phyloP scores from a whole-genome alignment of 2,329 filamentous ascomycete species.

The Chaetomium strumarium region DNA sequence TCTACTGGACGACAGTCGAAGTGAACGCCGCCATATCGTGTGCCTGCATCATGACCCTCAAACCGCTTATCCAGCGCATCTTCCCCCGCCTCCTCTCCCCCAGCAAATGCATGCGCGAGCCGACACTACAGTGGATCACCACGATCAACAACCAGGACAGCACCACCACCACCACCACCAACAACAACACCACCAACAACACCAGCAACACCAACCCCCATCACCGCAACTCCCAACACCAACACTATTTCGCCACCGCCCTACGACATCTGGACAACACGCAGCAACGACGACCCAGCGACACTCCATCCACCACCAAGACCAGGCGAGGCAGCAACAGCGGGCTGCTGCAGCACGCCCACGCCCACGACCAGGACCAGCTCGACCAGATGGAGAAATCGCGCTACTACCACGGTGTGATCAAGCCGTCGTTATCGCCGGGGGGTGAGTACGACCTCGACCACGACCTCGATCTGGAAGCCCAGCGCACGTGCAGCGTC shows the following conservation, averaged over 20 bases:
- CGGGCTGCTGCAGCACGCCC: background rate
- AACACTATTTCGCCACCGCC: background rate
- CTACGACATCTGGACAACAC: background rate
- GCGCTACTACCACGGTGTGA: slow-evolving; percentile 11
- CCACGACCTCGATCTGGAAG: slow-evolving; percentile 15
- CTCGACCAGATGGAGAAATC: slow-evolving; percentile 2
- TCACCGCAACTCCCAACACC: background rate
- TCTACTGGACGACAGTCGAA: slow-evolving; percentile 33
- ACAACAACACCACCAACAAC: background rate
- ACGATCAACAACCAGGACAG: slow-evolving; percentile 8
- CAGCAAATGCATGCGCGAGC: slow-evolving; percentile 11
- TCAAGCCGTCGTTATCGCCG: background rate
- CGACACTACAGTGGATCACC: slow-evolving; percentile 20
- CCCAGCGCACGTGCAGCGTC: slow-evolving; percentile 10
- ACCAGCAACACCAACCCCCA: background rate
- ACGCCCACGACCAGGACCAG: background rate
- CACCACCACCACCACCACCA: background rate
- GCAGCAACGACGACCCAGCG: background rate
- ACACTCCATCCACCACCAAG: background rate
- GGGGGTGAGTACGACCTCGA: slow-evolving; percentile 8
- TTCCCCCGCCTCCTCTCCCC: slow-evolving; percentile 21
- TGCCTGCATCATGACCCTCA: slow-evolving; percentile 35
- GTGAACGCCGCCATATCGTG: slow-evolving; percentile 33
- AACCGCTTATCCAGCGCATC: slow-evolving; percentile 33
- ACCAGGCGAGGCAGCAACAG: background rate